Base-by-base conservation (phyloP, 2,329 filamentous ascomycete genomes). In the Trichophyton mentagrophytes region DNA sequence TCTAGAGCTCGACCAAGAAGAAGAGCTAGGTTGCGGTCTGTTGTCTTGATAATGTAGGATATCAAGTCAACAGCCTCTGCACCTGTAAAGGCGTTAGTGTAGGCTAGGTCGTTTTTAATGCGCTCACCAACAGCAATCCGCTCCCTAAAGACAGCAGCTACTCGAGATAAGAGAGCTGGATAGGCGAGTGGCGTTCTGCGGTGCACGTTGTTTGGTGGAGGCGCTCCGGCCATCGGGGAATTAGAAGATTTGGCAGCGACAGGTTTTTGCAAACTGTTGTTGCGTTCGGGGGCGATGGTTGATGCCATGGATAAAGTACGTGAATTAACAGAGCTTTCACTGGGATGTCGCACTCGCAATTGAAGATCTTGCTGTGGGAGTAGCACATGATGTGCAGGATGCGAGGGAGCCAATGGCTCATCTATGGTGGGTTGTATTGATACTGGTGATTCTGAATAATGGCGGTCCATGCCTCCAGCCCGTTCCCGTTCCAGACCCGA, bases 41-140 rank as follows among this genome's bases (percentile, higher is more conserved):
- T 96, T 1, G 93, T 99, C 70, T 95, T 88, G 73, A 99, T 97
- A 66, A 99, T 97, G 70, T 95, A 95, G 0, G 89, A 89, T 65
- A 99, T 87, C 62, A 97, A 82, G 72, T 99, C 93, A 20, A 99
- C 93, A 20, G 93, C 92, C 72, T 99, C 93, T 25, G 89, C 88
- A 66, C 93, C 93, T 63, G 90, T 95, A 72, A 99, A 99, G 2
- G 92, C 89, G 74, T 93, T 96, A 73, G 96, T 95, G 78, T 99
- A 99, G 1, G 92, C 90, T 63, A 99, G 79, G 61, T 92, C 92
- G 78, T 99, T 96, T 80, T 99, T 99, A 65, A 90, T 90, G 64
- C 91, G 85, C 69, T 97, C 93, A 59, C 87, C 86, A 25, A 91
- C 82, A 25, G 86, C 83, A 57, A 99, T 90, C 72, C 92, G 87